phyloP scores from a whole-genome alignment of 306 rosid species.

The Chamaecrista fasciculata region DNA sequence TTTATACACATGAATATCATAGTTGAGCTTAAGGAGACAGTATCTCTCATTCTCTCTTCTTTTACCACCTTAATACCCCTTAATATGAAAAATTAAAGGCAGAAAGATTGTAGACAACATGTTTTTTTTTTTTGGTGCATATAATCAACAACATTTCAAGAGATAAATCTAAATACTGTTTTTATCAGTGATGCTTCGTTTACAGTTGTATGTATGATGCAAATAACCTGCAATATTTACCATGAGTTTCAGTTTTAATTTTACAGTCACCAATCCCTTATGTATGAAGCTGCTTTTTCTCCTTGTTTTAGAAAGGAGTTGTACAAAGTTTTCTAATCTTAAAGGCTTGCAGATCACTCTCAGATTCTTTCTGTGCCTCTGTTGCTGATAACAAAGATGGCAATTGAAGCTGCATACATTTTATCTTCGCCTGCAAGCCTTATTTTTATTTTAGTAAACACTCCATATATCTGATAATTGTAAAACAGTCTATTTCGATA shows the following conservation, averaged over 20 bases:
- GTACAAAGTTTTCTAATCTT: conserved; percentile 7
- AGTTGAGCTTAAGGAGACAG: not conserved
- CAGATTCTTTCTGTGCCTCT: conserved; percentile 8
- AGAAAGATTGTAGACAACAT: not conserved
- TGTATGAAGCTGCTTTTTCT: conserved; percentile 19
- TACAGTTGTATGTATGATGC: not conserved
- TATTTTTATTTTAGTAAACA: not conserved
- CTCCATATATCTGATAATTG: not conserved
- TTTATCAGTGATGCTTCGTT: not conserved
- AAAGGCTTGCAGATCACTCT: conserved; percentile 24
- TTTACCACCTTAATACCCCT: not conserved
- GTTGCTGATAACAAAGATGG: not conserved
- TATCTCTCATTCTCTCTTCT: not conserved
- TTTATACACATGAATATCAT: not conserved
- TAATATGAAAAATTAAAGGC: not conserved
- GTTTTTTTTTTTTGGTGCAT: too few relatives aligned
- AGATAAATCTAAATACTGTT: not conserved
- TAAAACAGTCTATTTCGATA: not conserved
- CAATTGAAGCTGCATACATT: not conserved
- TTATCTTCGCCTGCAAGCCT: conserved; percentile 1
- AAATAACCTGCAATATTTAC: not conserved
- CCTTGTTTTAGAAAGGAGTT: conserved; percentile 15
- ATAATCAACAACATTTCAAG: not conserved
- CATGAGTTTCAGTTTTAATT: conserved; percentile 12
- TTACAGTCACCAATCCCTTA: not conserved